Conservation (phyloP, 768 basidiomycete species). For the Russula earlei region DNA sequence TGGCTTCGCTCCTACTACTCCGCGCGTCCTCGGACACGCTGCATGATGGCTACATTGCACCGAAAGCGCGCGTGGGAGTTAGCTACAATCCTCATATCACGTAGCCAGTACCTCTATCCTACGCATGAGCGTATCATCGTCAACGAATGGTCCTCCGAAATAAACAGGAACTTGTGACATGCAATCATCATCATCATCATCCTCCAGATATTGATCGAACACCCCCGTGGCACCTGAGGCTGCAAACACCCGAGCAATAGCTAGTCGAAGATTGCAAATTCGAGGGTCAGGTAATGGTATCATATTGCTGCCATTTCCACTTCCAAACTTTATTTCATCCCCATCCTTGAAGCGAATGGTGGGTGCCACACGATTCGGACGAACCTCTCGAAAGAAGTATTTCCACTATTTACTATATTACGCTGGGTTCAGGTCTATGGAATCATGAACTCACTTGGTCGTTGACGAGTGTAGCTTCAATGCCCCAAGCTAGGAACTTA, state of each 20-base stretch:
- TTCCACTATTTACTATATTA: neutral
- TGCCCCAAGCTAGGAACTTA: neutral
- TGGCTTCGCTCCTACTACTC: too few relatives aligned
- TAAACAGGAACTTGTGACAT: too few relatives aligned
- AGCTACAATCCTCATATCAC: too few relatives aligned
- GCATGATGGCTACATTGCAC: too few relatives aligned
- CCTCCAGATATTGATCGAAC: neutral
- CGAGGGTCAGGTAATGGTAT: neutral
- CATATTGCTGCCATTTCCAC: neutral
- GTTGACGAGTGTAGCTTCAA: neutral
- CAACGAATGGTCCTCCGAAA: too few relatives aligned
- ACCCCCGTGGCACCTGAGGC: neutral
- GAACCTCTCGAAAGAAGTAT: neutral
- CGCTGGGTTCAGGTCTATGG: too few relatives aligned
- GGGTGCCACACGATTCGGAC: neutral
- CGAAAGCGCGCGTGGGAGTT: too few relatives aligned
- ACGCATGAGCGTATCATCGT: too few relatives aligned
- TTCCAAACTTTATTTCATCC: neutral
- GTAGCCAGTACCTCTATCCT: too few relatives aligned
- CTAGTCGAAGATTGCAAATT: neutral
- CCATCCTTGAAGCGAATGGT: neutral
- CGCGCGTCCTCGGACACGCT: too few relatives aligned
- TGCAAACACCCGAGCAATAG: neutral
- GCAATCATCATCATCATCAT: neutral
- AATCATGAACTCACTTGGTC: neutral